phyloP scores from a whole-genome alignment of 139 green algal species.

The Chlorella sorokiniana region DNA sequence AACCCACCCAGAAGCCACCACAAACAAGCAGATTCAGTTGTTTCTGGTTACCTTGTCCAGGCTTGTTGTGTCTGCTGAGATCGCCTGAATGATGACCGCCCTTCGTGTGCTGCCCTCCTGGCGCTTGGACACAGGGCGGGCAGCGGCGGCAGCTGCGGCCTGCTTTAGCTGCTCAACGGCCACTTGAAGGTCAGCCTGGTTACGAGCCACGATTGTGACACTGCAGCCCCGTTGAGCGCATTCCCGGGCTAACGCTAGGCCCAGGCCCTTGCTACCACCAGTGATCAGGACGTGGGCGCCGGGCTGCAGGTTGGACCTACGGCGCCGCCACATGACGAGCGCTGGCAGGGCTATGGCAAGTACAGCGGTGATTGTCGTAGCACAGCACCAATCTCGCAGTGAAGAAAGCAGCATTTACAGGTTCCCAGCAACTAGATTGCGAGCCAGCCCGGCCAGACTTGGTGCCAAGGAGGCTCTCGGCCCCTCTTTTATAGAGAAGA shows the following conservation, averaged over 20 bases:
- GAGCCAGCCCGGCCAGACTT: too few relatives aligned
- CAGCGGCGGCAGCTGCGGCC: not conserved
- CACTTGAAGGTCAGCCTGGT: conserved; percentile 55
- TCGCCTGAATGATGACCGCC: conserved; percentile 12
- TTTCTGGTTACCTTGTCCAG: conserved; percentile 17
- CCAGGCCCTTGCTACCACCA: conserved; percentile 76
- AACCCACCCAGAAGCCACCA: not conserved
- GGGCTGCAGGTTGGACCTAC: not conserved
- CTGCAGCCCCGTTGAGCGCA: conserved; percentile 38
- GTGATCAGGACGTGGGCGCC: conserved; percentile 83
- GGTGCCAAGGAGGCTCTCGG: too few relatives aligned
- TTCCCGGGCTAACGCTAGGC: conserved; percentile 58
- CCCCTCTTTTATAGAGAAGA: not conserved
- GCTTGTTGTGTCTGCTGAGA: conserved; percentile 31
- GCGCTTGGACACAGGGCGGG: too few relatives aligned
- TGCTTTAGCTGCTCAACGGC: conserved; percentile 46
- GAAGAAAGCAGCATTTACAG: not conserved
- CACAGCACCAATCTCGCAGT: not conserved
- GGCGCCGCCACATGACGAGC: conserved; percentile 8
- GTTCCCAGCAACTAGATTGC: not conserved
- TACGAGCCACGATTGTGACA: conserved; percentile 69
- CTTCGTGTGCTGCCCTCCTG: not conserved
- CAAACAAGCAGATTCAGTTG: not conserved
- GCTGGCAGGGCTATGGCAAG: not conserved
- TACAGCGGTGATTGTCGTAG: not conserved